Conservation (phyloP, 2,329 filamentous ascomycete species). For the Trichocomaceae sp. region DNA sequence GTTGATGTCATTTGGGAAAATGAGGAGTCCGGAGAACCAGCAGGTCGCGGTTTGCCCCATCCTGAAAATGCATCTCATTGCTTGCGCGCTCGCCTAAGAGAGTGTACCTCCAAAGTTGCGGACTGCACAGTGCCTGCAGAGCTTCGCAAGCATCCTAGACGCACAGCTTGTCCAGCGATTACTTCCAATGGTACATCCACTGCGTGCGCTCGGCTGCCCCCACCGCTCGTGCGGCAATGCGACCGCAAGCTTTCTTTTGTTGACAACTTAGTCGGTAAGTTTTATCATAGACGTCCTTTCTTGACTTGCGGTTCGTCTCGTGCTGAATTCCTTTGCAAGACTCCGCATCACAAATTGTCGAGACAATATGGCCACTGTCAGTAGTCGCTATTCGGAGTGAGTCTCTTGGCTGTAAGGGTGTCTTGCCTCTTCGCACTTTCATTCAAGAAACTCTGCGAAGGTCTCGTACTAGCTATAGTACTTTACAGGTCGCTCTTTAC, state of each 20-base stretch:
- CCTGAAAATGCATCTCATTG: slow-evolving; percentile 19
- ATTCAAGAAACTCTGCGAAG: slow-evolving; percentile 95
- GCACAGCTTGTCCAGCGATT: slow-evolving; percentile 46
- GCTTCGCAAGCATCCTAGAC: slow-evolving; percentile 48
- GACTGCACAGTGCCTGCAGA: slow-evolving; percentile 34
- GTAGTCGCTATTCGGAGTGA: slow-evolving; percentile 71
- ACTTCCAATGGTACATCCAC: slow-evolving; percentile 41
- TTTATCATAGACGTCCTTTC: slow-evolving; percentile 25
- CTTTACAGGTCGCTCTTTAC: slow-evolving; percentile 90
- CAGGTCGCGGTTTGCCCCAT: slow-evolving; percentile 21
- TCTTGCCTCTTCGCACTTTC: slow-evolving; percentile 86
- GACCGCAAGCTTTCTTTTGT: slow-evolving; percentile 94
- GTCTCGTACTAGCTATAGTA: slow-evolving; percentile 95
- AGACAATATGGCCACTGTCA: slow-evolving; percentile 92
- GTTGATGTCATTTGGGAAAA: slow-evolving; percentile 48
- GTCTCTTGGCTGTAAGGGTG: slow-evolving; percentile 60
- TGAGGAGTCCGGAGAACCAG: slow-evolving; percentile 24
- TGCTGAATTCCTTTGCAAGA: slow-evolving; percentile 52
- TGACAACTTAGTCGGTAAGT: slow-evolving; percentile 94
- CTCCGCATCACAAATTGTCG: slow-evolving; percentile 94
- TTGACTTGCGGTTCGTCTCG: slow-evolving; percentile 7
- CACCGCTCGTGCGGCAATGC: slow-evolving; percentile 73
- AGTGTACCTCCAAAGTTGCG: slow-evolving; percentile 22
- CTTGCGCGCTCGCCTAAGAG: slow-evolving; percentile 24
- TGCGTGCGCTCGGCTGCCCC: slow-evolving; percentile 57